Conservation (phyloP, 148 eudicot genomes). For the Amaranthus palmeri region DNA sequence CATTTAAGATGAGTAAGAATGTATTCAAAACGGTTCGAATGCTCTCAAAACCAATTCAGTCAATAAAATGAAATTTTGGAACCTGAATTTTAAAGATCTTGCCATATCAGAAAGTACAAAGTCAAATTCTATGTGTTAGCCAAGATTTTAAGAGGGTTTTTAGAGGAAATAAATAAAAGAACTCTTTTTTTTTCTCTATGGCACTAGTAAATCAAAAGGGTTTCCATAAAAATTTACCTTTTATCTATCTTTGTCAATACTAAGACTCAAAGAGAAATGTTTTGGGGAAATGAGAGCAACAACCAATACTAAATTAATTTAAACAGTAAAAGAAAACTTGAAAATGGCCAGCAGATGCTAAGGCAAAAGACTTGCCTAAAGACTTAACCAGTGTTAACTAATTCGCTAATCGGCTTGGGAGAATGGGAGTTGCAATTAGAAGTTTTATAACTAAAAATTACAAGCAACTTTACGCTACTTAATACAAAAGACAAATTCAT, state of each 20-base stretch:
- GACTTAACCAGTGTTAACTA: not conserved
- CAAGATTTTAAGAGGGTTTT: not conserved
- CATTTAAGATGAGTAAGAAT: too few species aligned
- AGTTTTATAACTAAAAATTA: too few species aligned
- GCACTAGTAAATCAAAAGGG: not conserved
- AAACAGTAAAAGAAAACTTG: not conserved
- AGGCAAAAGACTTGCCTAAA: not conserved
- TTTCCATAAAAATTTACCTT: not conserved
- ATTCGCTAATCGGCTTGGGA: too few species aligned
- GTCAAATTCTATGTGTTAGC: not conserved
- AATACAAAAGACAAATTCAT: too few species aligned
- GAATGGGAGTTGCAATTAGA: too few species aligned
- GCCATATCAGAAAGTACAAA: not conserved
- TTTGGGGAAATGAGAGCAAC: not conserved
- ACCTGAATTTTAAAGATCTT: not conserved
- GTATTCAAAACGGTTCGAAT: too few species aligned
- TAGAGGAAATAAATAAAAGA: not conserved
- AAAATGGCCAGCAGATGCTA: not conserved
- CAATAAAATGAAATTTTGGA: not conserved
- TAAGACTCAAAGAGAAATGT: not conserved
- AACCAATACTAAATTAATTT: not conserved
- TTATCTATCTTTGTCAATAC: not conserved
- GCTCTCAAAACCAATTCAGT: too few species aligned
- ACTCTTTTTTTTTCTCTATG: not conserved
- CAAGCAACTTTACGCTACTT: too few species aligned